Conservation (phyloP, 805 yeast species). For the Sugiyamaella americana region DNA sequence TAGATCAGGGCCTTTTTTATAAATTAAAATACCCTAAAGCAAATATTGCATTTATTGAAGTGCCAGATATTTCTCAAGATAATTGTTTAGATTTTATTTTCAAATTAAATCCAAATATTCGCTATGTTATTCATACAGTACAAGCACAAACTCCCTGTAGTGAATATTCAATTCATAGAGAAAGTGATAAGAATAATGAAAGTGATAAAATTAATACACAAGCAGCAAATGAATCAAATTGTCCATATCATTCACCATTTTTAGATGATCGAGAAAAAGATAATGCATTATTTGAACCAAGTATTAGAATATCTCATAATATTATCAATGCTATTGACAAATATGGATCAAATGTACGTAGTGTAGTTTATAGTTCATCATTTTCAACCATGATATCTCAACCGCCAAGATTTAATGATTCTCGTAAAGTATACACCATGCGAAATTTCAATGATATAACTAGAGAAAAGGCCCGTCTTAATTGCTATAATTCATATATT, state of each 20-base stretch:
- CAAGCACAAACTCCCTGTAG: conserved; percentile 44
- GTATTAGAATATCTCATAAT: conserved; percentile 48
- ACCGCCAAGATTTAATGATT: conserved; percentile 34
- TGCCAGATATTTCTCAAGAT: conserved; percentile 39
- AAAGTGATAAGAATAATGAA: neutral
- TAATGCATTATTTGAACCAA: conserved; percentile 50
- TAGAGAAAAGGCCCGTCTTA: conserved; percentile 40
- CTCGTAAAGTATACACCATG: conserved; percentile 37
- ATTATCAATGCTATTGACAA: conserved; percentile 44
- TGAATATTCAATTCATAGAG: neutral
- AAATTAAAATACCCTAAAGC: conserved; percentile 30
- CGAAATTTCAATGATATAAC: conserved; percentile 49
- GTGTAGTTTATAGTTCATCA: conserved; percentile 50
- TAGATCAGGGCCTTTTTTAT: conserved; percentile 34
- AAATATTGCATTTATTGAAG: conserved; percentile 40
- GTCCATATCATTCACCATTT: conserved; percentile 5
- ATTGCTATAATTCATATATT: conserved; percentile 41
- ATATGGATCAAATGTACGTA: conserved; percentile 38
- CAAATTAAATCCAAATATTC: conserved; percentile 42
- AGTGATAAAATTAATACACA: neutral
- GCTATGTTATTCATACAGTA: conserved; percentile 55
- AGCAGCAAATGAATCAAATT: neutral
- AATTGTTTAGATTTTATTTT: conserved; percentile 37
- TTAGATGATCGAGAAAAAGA: conserved; percentile 35
- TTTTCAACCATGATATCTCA: conserved; percentile 40